Evolutionary conservation across 805 yeast species (phyloP).

Genomic region (Candida mattraensis): DNA sequence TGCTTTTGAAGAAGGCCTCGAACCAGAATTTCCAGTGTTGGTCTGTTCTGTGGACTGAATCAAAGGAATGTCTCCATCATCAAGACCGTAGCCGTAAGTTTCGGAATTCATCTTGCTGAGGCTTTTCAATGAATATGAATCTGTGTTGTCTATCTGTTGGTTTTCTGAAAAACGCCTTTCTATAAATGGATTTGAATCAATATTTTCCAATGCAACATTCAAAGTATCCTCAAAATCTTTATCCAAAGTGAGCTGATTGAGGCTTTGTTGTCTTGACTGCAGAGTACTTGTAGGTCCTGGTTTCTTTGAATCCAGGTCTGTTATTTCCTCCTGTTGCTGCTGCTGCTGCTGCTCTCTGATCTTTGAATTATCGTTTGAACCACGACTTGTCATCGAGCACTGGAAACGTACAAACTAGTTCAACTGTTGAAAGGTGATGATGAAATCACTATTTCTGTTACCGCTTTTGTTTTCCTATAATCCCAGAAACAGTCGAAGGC

Average conservation of each 20-base stretch:
- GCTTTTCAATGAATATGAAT: conserved; percentile 29
- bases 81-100: conserved; percentile 20
- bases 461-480: too few relatives aligned
- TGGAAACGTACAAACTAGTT: not conserved
- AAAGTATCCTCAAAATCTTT: conserved; percentile 62
- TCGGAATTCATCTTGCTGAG: conserved; percentile 31
- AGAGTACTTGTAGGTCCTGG: conserved; percentile 1
- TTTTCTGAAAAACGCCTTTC: conserved; percentile 28
- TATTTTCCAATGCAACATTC: conserved; percentile 63
- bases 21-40: conserved; percentile 2
- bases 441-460: too few relatives aligned
- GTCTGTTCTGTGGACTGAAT: conserved; percentile 17
- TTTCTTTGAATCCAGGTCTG: conserved; percentile 3
- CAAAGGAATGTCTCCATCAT: conserved; percentile 28
- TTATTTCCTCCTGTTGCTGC: conserved; percentile 1
- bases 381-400: conserved; percentile 15
- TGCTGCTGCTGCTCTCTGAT: conserved; percentile 6
- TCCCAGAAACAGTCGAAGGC: too few relatives aligned
- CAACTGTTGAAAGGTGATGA: too few relatives aligned
- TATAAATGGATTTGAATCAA: conserved; percentile 34
- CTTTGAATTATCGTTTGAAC: conserved; percentile 9
- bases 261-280: conserved; percentile 27
- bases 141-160: conserved; percentile 33
- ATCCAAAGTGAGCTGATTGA: conserved; percentile 49
- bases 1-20: conserved; percentile 21